A percentile compares a stretch with the other conserved stretches of the same genome.
phyloP scores from a whole-genome alignment of 2,329 filamentous ascomycete species.

The Alternaria triticimaculans region DNA sequence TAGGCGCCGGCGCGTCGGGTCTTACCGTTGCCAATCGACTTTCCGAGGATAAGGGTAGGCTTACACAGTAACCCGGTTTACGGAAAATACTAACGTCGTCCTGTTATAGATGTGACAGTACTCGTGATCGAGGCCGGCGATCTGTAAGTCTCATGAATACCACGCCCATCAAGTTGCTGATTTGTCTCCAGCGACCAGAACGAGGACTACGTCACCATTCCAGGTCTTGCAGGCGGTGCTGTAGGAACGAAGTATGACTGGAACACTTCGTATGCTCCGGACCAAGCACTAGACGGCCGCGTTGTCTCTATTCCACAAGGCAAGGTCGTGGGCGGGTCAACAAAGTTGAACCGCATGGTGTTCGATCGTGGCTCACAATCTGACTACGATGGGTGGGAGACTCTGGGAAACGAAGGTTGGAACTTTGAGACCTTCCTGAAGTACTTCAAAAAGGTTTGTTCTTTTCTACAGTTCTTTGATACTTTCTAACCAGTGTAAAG shows the following conservation, averaged over 20 bases:
- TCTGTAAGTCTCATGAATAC: slow-evolving; percentile 16
- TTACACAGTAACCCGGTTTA: background rate
- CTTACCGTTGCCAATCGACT: slow-evolving; percentile 40
- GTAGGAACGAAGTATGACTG: slow-evolving; percentile 35
- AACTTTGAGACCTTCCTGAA: slow-evolving; percentile 35
- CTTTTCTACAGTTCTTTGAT: background rate
- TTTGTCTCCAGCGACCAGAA: slow-evolving; percentile 21
- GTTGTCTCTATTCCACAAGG: slow-evolving; percentile 21
- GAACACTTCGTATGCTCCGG: slow-evolving; percentile 28
- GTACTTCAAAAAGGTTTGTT: slow-evolving; percentile 31
- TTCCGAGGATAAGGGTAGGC: slow-evolving; percentile 27
- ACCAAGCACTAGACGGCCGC: slow-evolving; percentile 18
- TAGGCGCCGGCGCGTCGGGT: slow-evolving; percentile 35
- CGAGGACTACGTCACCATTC: slow-evolving; percentile 31
- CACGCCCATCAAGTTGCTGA: slow-evolving; percentile 5
- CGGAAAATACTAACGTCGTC: background rate
- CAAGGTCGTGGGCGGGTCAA: slow-evolving; percentile 33
- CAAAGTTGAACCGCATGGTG: slow-evolving; percentile 50
- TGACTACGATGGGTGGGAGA: slow-evolving; percentile 42
- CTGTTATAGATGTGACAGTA: slow-evolving; percentile 20
- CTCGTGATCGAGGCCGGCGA: slow-evolving; percentile 33
- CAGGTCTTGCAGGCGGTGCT: slow-evolving; percentile 32
- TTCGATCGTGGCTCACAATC: slow-evolving; percentile 36
- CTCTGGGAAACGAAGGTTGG: slow-evolving; percentile 35
- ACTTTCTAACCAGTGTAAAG: slow-evolving; percentile 15